Conservation (phyloP, 768 basidiomycete species). For the Boletus sp. region DNA sequence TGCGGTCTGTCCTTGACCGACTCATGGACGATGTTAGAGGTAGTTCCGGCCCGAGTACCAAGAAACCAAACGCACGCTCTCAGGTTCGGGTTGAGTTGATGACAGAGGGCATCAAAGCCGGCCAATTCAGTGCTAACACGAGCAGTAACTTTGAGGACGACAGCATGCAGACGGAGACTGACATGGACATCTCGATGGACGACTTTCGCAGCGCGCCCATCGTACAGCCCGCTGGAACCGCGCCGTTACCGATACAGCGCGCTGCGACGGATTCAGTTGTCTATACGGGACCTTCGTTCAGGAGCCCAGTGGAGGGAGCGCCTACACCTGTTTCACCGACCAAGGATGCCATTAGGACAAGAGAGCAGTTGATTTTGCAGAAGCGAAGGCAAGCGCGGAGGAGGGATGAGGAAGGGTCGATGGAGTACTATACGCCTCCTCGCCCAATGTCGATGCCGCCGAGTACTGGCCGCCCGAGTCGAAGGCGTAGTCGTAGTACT, state of each 20-base stretch:
- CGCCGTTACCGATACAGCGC: conserved; percentile 40
- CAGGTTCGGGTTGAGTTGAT: conserved; percentile 28
- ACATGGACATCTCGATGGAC: conserved; percentile 30
- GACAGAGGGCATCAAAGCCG: conserved; percentile 33
- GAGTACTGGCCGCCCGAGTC: conserved; percentile 47
- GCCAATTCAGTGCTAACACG: conserved; percentile 34
- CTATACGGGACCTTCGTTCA: conserved; percentile 31
- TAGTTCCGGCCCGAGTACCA: conserved; percentile 26
- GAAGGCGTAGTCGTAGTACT: conserved; percentile 75
- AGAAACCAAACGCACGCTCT: conserved; percentile 7
- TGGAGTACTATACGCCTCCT: conserved; percentile 35
- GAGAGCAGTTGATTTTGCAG: conserved; percentile 70
- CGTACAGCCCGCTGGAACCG: conserved; percentile 1
- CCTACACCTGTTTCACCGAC: conserved; percentile 47
- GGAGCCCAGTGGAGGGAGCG: conserved; percentile 31
- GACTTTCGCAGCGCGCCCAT: conserved; percentile 24
- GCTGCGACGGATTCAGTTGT: conserved; percentile 51
- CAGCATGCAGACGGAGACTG: conserved; percentile 31
- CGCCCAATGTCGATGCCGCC: conserved; percentile 25
- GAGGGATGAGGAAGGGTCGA: conserved; percentile 47
- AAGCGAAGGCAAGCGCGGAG: conserved; percentile 63
- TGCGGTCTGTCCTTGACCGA: conserved; percentile 70
- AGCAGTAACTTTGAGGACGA: conserved; percentile 34
- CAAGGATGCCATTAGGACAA: conserved; percentile 63
- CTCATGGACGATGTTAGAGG: conserved; percentile 65